A percentile compares a stretch with the other conserved stretches of the same genome.
These are phyloP conservation scores for Vitis vinifera DNA, from an alignment of 164 flowering plant species.

Conservation along the genomic window ASM3070453v1 NC_081809.1:3208001-3208500, in stretches of 20 bases:
- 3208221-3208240: constrained; percentile 82
- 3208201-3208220: constrained; percentile 98
- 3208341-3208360: too few relatives aligned
- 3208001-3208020: neutral
- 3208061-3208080: constrained; percentile 99
- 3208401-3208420: too few relatives aligned
- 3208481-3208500: too few relatives aligned
- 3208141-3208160: constrained; percentile 85
- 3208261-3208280: neutral
- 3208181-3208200: constrained; percentile 72
- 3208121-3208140: constrained; percentile 88
- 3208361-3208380: too few relatives aligned
- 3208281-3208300: neutral
- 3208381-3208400: too few relatives aligned
- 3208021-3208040: neutral
- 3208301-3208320: neutral
- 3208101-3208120: constrained; percentile 91
- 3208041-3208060: constrained; percentile 97
- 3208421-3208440: too few relatives aligned
- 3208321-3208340: too few relatives aligned
- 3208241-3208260: neutral
- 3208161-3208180: constrained; percentile 85
- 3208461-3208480: too few relatives aligned
- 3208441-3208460: too few relatives aligned
- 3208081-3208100: constrained; percentile 87